Conservation (phyloP, 768 basidiomycete species). For the Kwoniella pini region DNA sequence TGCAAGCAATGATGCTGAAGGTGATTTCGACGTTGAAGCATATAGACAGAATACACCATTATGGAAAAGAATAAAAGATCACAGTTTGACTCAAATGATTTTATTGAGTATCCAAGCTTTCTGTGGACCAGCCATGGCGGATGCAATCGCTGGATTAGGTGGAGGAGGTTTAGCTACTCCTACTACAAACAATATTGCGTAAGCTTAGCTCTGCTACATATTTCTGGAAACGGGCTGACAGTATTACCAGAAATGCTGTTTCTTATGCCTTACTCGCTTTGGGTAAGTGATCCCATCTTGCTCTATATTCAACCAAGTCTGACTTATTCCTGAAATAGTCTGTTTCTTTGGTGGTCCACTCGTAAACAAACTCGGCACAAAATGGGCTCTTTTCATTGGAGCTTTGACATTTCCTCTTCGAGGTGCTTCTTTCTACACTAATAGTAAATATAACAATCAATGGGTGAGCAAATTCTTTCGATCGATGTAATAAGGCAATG, state of each 20-base stretch:
- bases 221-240: neutral
- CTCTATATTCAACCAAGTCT: neutral
- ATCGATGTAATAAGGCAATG: too few species aligned
- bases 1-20: neutral
- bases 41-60: slow-evolving; percentile 18
- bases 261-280: slow-evolving; percentile 19
- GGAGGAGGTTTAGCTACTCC: slow-evolving; percentile 33
- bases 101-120: slow-evolving; percentile 25
- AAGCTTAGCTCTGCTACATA: slow-evolving; percentile 1
- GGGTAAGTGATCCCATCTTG: slow-evolving; percentile 6
- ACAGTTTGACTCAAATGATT: slow-evolving; percentile 32
- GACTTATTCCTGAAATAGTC: slow-evolving; percentile 4
- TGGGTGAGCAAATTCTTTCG: neutral
- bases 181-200: slow-evolving; percentile 28
- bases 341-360: slow-evolving; percentile 39
- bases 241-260: slow-evolving; percentile 14
- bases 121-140: slow-evolving; percentile 13
- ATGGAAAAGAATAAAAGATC: slow-evolving; percentile 25
- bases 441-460: slow-evolving; percentile 14
- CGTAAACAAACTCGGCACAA: slow-evolving; percentile 42
- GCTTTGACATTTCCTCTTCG: slow-evolving; percentile 20
- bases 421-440: slow-evolving; percentile 16
- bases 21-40: slow-evolving; percentile 17
- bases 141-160: slow-evolving; percentile 19
- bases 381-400: slow-evolving; percentile 32